Evolutionary conservation across 129 eudicot genomes (phyloP).

Genomic region (Flaveria bidentis): DNA sequence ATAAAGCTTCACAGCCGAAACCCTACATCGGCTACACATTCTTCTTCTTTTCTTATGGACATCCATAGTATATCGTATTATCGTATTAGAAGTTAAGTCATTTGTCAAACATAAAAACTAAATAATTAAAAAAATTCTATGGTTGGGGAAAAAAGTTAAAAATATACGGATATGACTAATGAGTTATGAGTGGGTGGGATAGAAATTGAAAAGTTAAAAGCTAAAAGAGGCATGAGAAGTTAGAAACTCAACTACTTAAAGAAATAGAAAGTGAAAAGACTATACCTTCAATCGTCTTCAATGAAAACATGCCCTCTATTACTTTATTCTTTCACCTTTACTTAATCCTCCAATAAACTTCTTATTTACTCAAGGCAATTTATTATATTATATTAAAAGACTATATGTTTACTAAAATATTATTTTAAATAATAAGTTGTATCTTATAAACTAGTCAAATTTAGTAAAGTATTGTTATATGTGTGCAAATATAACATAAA

Average conservation of each 20-base stretch:
- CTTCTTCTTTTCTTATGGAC: no score
- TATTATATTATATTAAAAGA: no score
- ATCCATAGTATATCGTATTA: no score
- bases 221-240: constrained; percentile 26
- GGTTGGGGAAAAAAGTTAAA: not conserved
- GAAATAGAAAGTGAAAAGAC: constrained; percentile 20
- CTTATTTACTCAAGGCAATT: no score
- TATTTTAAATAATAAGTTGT: no score
- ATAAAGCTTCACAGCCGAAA: no score
- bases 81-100: not conserved
- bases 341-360: not conserved
- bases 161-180: constrained; percentile 14
- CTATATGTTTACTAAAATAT: no score
- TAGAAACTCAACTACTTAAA: constrained; percentile 31
- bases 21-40: no score
- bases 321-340: not conserved
- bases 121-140: not conserved
- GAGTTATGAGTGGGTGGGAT: constrained; percentile 24
- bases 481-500: no score
- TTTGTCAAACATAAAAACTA: not conserved
- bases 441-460: no score
- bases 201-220: constrained; percentile 27
- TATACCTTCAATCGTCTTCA: constrained; percentile 9
- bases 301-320: constrained; percentile 9
- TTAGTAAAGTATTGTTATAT: no score